Evolutionary conservation across 192 early-diverging fungal genomes (phyloP).

Genomic region (Piromyces sp.): DNA sequence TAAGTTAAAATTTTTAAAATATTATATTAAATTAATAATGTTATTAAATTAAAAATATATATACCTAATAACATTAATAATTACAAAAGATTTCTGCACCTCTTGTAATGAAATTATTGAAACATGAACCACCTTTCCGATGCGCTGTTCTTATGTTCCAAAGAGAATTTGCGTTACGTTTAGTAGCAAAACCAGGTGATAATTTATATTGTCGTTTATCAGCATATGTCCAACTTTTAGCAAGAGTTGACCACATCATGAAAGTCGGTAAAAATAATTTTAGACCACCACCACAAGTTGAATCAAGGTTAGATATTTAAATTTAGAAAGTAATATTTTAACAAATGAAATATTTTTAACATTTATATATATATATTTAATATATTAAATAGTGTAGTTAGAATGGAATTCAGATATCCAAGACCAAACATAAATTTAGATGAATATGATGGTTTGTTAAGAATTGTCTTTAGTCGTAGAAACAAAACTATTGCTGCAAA

Average conservation of each 20-base stretch:
- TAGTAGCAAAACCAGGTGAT: constrained; percentile 89
- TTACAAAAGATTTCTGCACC: constrained; percentile 68
- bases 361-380: no score
- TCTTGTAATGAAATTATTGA: constrained; percentile 84
- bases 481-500: constrained; percentile 82
- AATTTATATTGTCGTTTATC: constrained; percentile 75
- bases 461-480: constrained; percentile 81
- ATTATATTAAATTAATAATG: no score
- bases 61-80: no score
- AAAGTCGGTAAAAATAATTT: constrained; percentile 97
- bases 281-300: constrained; percentile 90
- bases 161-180: constrained; percentile 87
- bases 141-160: constrained; percentile 98
- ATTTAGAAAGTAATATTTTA: no score
- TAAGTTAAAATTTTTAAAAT: constrained; percentile 1
- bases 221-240: constrained; percentile 83
- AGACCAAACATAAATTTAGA: constrained; percentile 86
- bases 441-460: constrained; percentile 92
- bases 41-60: not conserved
- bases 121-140: constrained; percentile 56
- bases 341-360: no score
- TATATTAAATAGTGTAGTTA: constrained; percentile 55
- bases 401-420: constrained; percentile 80
- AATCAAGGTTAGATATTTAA: constrained; percentile 24
- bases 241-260: constrained; percentile 92